Evolutionary conservation across 176 grass and related monocot species (phyloP), one percentile per base, ranked within the genome.

Genomic region (Oryza australiensis): DNA sequence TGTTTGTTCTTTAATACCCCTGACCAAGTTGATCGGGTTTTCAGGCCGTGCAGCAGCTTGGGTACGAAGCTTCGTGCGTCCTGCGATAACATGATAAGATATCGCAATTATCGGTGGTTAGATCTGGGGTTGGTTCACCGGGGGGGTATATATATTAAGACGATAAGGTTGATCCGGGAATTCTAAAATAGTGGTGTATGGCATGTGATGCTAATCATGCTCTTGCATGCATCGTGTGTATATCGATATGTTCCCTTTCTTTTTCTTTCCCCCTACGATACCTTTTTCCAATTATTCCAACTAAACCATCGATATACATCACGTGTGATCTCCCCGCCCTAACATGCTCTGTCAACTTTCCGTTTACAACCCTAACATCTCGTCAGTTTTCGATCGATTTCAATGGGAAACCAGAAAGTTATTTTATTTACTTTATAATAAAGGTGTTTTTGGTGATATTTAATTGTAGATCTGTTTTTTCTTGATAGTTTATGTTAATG

Each of bases 151-250:
- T 71, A 42, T 22, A 32, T 32, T 32, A 72, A 32, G 7, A 62
- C 26, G 55, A 32, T 72, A 82, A 62, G 68, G 24, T 23, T 81
- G 66, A 49, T 5, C 3, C 14, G 42, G 5, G 9, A 26, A 12
- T 24, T 60, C 9, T 29, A 66, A 40, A 18, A 12, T 32, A 15
- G 15, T 16, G 24, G 49, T 67, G 29, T 26, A 42, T 70, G 20
- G 4, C 87, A 89, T 85, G 77, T 76, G 82, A 33, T 23, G 38
- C 20, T 62, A 64, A 81, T 89, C 64, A 89, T 76, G 60, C 26
- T 43, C 41, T 12, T 24, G 55, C 55, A 60, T 60, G 55, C 55
- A 60, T 9, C 5, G 24, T 13, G 28, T 63, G 20, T 55, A 9
- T 40, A 20, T 72, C 46, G n/a, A n/a, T n/a, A n/a, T 20, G 3